A percentile compares a stretch with the other conserved stretches of the same genome.
Conservation (phyloP, 2,329 filamentous ascomycete genomes). For the Stemphylium lycopersici region DNA sequence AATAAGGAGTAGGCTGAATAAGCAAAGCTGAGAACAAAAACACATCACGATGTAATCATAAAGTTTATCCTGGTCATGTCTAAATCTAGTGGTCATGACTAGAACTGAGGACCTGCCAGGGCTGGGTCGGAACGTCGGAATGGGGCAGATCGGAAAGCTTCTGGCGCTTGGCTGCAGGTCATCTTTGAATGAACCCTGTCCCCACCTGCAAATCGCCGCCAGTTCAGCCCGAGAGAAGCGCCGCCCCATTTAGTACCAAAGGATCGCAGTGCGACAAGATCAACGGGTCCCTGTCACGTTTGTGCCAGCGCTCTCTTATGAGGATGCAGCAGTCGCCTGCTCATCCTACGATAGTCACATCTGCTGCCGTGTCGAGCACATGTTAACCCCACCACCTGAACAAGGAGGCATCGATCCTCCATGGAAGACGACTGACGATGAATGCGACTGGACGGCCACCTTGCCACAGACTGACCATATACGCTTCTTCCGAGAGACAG, state of each 20-base stretch:
- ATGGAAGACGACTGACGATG: slow-evolving; percentile 6
- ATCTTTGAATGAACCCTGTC: slow-evolving; percentile 7
- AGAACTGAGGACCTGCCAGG: not conserved
- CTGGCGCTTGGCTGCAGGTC: slow-evolving; percentile 1
- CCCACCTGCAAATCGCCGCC: slow-evolving; percentile 45
- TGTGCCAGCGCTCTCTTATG: not conserved
- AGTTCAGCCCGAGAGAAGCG: slow-evolving; percentile 12
- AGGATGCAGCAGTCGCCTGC: slow-evolving; percentile 4
- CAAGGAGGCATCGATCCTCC: slow-evolving; percentile 13
- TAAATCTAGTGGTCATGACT: too few species aligned
- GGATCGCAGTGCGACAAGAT: slow-evolving; percentile 1
- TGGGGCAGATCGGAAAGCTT: slow-evolving; percentile 1
- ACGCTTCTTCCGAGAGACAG: slow-evolving; percentile 38
- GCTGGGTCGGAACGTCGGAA: slow-evolving; percentile 1
- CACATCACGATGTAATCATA: not conserved
- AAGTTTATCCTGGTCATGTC: too few species aligned
- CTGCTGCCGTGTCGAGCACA: slow-evolving; percentile 11
- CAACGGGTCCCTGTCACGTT: not conserved
- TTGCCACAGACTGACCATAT: slow-evolving; percentile 41
- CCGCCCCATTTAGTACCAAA: slow-evolving; percentile 3
- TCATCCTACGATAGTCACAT: slow-evolving; percentile 3
- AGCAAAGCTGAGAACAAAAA: not conserved
- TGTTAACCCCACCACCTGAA: slow-evolving; percentile 23
- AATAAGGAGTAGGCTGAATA: not conserved
- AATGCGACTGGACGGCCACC: slow-evolving; percentile 37